A percentile compares a stretch with the other conserved stretches of the same genome.
Conservation (phyloP, 1,284 basidiomycete species). For the Fomitopsis betulina region DNA sequence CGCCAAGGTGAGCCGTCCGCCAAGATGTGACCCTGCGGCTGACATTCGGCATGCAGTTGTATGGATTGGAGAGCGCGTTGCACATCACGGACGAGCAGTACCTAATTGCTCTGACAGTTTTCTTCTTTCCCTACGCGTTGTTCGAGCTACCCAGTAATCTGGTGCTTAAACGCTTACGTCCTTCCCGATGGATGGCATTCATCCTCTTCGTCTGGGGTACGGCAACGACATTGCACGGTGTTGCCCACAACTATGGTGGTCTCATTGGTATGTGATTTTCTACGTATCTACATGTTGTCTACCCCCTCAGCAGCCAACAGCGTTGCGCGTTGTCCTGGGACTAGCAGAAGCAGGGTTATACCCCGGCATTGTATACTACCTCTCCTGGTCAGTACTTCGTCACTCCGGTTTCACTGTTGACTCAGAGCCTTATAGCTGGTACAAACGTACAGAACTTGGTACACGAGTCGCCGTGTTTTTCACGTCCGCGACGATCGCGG, state of each 20-base stretch:
- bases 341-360: constrained; percentile 34
- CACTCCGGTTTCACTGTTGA: background rate
- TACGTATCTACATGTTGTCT: background rate
- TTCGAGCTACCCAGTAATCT: constrained; percentile 45
- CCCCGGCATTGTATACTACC: constrained; percentile 34
- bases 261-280: constrained; percentile 23
- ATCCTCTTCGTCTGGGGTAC: constrained; percentile 31
- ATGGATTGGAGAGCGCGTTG: constrained; percentile 49
- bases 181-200: constrained; percentile 35
- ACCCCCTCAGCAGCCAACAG: constrained; percentile 1
- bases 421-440: constrained; percentile 22
- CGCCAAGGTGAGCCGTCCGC: constrained; percentile 47
- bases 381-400: constrained; percentile 26
- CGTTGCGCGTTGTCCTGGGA: constrained; percentile 31
- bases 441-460: constrained; percentile 56
- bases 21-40: background rate
- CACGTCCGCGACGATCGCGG: constrained; percentile 63
- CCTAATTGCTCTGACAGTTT: constrained; percentile 57
- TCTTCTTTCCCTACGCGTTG: constrained; percentile 61
- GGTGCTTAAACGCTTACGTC: constrained; percentile 32
- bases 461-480: constrained; percentile 61
- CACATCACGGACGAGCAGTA: constrained; percentile 62
- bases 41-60: constrained; percentile 36
- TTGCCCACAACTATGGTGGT: constrained; percentile 27
- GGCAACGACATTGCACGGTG: constrained; percentile 29